Conservation (phyloP, 495 filamentous ascomycete species). For the Xylaria castorea region DNA sequence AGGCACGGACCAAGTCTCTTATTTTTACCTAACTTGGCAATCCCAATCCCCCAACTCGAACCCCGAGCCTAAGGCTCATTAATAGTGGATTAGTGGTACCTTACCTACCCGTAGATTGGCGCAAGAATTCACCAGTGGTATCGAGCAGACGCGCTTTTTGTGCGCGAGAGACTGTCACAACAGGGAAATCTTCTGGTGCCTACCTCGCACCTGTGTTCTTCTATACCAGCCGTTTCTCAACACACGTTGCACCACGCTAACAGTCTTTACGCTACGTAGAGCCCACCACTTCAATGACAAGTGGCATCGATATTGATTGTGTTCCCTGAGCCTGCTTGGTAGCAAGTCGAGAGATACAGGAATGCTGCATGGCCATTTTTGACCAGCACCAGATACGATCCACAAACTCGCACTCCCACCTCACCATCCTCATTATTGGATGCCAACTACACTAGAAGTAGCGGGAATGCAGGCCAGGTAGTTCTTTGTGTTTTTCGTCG, state of each 20-base stretch:
- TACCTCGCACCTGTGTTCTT: neutral
- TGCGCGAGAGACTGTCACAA: neutral
- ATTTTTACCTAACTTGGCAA: neutral
- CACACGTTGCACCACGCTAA: neutral
- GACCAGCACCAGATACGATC: neutral
- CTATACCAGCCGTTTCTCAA: neutral
- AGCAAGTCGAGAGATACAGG: neutral
- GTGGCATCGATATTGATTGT: conserved; percentile 6
- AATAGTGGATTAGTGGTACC: conserved; percentile 1
- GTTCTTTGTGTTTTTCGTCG: neutral
- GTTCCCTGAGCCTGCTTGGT: neutral
- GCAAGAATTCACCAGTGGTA: conserved; percentile 8
- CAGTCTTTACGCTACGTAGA: neutral
- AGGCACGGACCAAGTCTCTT: conserved; percentile 3
- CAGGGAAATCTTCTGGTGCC: neutral
- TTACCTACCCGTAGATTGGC: conserved; percentile 3
- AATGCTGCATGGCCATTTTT: neutral
- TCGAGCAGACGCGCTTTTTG: conserved; percentile 6
- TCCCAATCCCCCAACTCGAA: neutral
- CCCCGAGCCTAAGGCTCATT: neutral
- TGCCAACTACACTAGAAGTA: neutral
- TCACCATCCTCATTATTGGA: neutral
- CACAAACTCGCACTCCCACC: neutral
- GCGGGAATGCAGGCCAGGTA: neutral
- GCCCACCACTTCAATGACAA: neutral